These are phyloP conservation scores for Camptophora hylomeconis DNA, from an alignment of 2,329 filamentous ascomycete genomes.

Conservation along the genomic window DNA sequence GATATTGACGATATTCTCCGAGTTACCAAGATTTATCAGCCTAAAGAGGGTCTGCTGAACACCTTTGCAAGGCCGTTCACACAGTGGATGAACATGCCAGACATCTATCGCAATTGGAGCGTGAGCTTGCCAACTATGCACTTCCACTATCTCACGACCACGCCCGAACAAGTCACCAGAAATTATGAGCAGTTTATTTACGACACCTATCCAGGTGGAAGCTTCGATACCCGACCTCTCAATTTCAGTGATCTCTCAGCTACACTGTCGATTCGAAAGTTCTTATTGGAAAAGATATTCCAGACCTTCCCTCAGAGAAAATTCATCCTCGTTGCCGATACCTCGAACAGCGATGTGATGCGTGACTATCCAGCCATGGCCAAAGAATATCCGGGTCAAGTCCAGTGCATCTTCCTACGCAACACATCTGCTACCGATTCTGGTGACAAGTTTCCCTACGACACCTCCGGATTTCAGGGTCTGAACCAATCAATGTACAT, in stretches of 20 bases:
- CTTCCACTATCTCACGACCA: conserved; percentile 73
- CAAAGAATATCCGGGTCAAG: conserved; percentile 53
- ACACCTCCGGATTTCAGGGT: conserved; percentile 57
- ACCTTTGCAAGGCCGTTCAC: conserved; percentile 60
- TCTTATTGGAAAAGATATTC: conserved; percentile 58
- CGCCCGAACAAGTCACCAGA: conserved; percentile 62
- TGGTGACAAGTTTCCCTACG: conserved; percentile 58
- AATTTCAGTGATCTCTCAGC: conserved; percentile 68
- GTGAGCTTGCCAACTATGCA: conserved; percentile 53
- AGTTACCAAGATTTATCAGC: conserved; percentile 69
- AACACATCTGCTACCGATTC: conserved; percentile 60
- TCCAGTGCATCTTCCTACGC: conserved; percentile 64
- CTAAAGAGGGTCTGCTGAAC: conserved; percentile 61
- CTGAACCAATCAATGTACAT: conserved; percentile 58
- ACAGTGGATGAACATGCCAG: conserved; percentile 67
- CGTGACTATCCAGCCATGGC: conserved; percentile 44
- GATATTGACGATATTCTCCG: conserved; percentile 72
- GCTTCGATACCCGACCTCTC: conserved; percentile 63
- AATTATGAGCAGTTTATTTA: conserved; percentile 71
- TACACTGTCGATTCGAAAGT: conserved; percentile 57
- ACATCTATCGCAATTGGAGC: conserved; percentile 65
- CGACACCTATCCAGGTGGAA: conserved; percentile 62
- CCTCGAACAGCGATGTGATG: conserved; percentile 67
- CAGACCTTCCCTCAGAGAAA: conserved; percentile 61
- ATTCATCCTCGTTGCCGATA: conserved; percentile 66